Percentiles rank a stretch among this genome's conserved stretches.
Evolutionary conservation across 768 basidiomycete genomes (phyloP).

Genomic region (Gymnopilus junonius): DNA sequence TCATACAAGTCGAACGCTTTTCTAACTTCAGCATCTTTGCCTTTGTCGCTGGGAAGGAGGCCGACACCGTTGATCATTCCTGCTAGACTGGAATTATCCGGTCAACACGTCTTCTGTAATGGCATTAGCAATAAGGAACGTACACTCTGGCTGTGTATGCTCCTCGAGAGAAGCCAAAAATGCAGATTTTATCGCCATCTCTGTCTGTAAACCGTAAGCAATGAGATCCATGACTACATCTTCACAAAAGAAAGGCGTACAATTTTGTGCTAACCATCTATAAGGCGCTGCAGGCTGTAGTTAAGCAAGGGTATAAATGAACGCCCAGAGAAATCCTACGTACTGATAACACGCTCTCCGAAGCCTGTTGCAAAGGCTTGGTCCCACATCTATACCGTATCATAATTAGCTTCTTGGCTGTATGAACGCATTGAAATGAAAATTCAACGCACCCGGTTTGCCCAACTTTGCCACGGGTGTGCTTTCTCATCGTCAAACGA

Average conservation of each 20-base stretch:
- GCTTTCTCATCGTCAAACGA: neutral
- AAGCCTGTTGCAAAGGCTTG: neutral
- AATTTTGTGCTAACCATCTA: neutral
- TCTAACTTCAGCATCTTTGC: neutral
- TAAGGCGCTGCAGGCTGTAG: neutral
- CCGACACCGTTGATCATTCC: constrained; percentile 10
- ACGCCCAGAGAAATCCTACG: neutral
- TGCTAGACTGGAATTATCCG: constrained; percentile 8
- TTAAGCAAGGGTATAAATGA: neutral
- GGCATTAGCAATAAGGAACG: no score
- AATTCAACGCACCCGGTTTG: neutral
- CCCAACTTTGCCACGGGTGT: neutral
- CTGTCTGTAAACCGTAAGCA: neutral
- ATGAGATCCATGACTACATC: neutral
- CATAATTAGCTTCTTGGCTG: neutral
- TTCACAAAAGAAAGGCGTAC: neutral
- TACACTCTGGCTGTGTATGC: constrained; percentile 12
- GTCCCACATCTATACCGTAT: neutral
- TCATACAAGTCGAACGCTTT: neutral
- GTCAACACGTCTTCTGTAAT: no score
- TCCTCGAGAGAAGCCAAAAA: constrained; percentile 14
- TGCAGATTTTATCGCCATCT: constrained; percentile 8
- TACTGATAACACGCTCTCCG: neutral
- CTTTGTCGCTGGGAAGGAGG: constrained; percentile 1
- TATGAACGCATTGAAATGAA: no score